A percentile compares a stretch with the other conserved stretches of the same genome.
Conservation (phyloP, 2,329 filamentous ascomycete genomes). For the Colletotrichum filicis region DNA sequence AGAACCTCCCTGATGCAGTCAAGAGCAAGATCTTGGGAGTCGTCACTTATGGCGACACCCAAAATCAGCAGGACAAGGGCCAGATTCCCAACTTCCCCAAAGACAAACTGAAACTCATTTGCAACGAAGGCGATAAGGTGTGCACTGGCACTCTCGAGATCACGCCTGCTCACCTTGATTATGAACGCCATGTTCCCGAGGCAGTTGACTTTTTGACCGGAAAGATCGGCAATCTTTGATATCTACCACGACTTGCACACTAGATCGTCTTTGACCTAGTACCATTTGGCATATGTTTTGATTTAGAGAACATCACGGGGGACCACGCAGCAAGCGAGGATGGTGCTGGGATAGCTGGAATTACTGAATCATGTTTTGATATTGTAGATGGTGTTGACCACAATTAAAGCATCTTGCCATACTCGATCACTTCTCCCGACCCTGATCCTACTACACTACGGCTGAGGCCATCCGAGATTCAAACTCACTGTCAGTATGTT, state of each 20-base stretch:
- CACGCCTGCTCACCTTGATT: constrained; percentile 49
- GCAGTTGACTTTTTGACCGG: constrained; percentile 43
- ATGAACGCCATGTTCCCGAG: constrained; percentile 46
- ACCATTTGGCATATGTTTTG: too few relatives aligned
- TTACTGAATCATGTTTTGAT: too few relatives aligned
- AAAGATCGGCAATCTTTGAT: constrained; percentile 19
- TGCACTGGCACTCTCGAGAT: constrained; percentile 48
- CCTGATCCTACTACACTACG: too few relatives aligned
- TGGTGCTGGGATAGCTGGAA: too few relatives aligned
- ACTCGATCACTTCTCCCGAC: too few relatives aligned
- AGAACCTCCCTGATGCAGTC: constrained; percentile 34
- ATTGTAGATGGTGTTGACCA: too few relatives aligned
- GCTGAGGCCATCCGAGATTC: too few relatives aligned
- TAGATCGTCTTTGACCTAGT: too few relatives aligned
- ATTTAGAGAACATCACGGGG: too few relatives aligned
- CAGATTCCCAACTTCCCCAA: constrained; percentile 47
- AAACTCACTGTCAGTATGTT: too few relatives aligned
- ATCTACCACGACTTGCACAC: neutral
- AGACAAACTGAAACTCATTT: constrained; percentile 51
- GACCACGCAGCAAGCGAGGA: too few relatives aligned
- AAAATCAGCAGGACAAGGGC: constrained; percentile 45
- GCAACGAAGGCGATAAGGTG: constrained; percentile 50
- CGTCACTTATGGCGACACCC: constrained; percentile 40
- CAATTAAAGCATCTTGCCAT: too few relatives aligned
- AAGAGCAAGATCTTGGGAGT: constrained; percentile 37